Conservation (phyloP, 2,329 filamentous ascomycete genomes). For the Erysiphe pulchra region DNA sequence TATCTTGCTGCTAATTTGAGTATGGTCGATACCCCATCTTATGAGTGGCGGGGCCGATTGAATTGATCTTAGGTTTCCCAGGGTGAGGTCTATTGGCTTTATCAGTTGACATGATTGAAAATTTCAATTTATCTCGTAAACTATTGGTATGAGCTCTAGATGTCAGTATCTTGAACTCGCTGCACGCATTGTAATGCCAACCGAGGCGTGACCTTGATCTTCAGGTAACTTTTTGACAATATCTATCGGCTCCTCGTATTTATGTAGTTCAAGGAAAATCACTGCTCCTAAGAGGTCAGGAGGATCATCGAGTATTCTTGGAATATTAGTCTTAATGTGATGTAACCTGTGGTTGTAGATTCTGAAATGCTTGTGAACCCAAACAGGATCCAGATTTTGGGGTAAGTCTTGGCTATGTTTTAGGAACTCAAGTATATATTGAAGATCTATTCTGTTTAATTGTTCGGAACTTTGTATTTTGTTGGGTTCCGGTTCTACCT, state of each 20-base stretch:
- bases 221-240: background rate
- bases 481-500: no score
- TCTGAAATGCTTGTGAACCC: background rate
- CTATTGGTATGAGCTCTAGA: background rate
- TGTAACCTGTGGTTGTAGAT: background rate
- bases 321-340: background rate
- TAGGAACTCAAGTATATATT: background rate
- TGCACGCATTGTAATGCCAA: background rate
- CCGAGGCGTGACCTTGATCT: background rate
- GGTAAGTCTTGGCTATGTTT: background rate
- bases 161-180: background rate
- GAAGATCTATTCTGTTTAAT: background rate
- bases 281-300: background rate
- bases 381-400: background rate
- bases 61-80: background rate
- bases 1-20: background rate
- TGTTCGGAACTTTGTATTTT: background rate
- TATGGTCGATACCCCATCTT: background rate
- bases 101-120: background rate
- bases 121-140: background rate
- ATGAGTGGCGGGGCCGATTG: background rate
- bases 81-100: background rate
- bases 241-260: background rate
- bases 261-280: background rate
- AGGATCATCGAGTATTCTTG: background rate